Evolutionary conservation across 192 early-diverging fungal genomes (phyloP).

Genomic region (Umbelopsis sp.): DNA sequence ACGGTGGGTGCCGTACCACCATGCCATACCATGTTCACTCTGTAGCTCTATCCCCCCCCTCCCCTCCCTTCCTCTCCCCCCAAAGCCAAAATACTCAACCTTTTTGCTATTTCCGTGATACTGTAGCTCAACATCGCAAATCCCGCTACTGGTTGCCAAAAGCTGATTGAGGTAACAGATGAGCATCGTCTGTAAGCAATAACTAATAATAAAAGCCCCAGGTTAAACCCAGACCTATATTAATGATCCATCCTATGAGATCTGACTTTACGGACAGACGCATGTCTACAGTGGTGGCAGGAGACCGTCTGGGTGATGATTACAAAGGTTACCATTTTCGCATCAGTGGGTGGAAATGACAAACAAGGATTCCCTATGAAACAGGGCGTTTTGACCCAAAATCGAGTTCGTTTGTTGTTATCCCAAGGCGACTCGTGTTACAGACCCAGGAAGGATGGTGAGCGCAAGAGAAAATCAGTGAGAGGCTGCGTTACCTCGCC

Average conservation of each 20-base stretch:
- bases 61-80: not conserved
- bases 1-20: too few relatives aligned
- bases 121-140: slow-evolving; percentile 94
- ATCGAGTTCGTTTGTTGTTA: slow-evolving; percentile 75
- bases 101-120: not conserved
- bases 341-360: slow-evolving; percentile 98
- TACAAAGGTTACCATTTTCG: slow-evolving; percentile 99
- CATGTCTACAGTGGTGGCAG: slow-evolving; percentile 90
- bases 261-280: slow-evolving; percentile 97
- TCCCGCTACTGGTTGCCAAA: slow-evolving; percentile 96
- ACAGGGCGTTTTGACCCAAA: slow-evolving; percentile 85
- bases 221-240: not conserved
- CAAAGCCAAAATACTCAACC: not conserved
- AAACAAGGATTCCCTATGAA: slow-evolving; percentile 99
- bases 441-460: slow-evolving; percentile 91
- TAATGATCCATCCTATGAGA: slow-evolving; percentile 34
- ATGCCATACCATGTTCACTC: too few relatives aligned
- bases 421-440: slow-evolving; percentile 97
- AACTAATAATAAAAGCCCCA: not conserved
- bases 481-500: slow-evolving; percentile 94
- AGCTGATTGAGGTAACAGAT: slow-evolving; percentile 94
- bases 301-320: slow-evolving; percentile 93
- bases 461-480: slow-evolving; percentile 98
- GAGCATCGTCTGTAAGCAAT: slow-evolving; percentile 74
- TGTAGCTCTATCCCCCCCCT: too few relatives aligned